A percentile compares a stretch with the other conserved stretches of the same genome.
phyloP scores from a whole-genome alignment of 1,284 basidiomycete species.

The Megacollybia platyphylla region DNA sequence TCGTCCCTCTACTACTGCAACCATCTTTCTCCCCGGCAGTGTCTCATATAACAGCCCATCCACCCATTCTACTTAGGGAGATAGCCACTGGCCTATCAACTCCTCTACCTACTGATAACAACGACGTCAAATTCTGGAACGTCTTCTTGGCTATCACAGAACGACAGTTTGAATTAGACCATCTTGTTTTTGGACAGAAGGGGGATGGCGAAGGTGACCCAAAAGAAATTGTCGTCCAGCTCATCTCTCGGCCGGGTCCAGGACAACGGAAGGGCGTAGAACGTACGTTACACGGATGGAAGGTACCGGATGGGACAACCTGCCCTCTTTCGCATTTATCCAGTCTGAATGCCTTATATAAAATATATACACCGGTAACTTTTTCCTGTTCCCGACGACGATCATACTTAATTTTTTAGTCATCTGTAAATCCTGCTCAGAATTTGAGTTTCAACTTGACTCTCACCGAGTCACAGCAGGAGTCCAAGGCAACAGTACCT shows the following conservation, averaged over 20 bases:
- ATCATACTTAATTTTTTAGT: slow-evolving; percentile 13
- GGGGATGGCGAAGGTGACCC: slow-evolving; percentile 36
- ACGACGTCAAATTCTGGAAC: slow-evolving; percentile 58
- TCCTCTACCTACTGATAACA: slow-evolving; percentile 48
- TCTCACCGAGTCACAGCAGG: slow-evolving; percentile 76
- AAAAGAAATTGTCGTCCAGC: slow-evolving; percentile 48
- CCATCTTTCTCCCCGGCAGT: slow-evolving; percentile 58
- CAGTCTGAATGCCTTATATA: slow-evolving; percentile 34
- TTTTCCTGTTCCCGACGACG: background rate
- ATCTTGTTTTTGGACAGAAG: slow-evolving; percentile 40
- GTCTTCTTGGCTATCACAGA: slow-evolving; percentile 58
- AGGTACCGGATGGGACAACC: slow-evolving; percentile 15
- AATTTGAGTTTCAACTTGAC: slow-evolving; percentile 75
- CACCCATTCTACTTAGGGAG: slow-evolving; percentile 48
- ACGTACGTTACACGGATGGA: slow-evolving; percentile 56
- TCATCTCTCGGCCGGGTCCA: slow-evolving; percentile 29
- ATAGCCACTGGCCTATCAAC: slow-evolving; percentile 49
- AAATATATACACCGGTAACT: slow-evolving; percentile 14
- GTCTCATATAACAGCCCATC: slow-evolving; percentile 53
- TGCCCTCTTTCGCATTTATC: slow-evolving; percentile 35
- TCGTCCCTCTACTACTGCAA: slow-evolving; percentile 44
- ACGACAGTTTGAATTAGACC: slow-evolving; percentile 44
- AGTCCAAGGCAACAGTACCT: slow-evolving; percentile 67
- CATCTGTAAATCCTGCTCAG: slow-evolving; percentile 41
- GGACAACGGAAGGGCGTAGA: slow-evolving; percentile 40